Percentiles rank a stretch among this genome's conserved stretches.
phyloP scores from a whole-genome alignment of 768 basidiomycete species.

The Suillus paluster region DNA sequence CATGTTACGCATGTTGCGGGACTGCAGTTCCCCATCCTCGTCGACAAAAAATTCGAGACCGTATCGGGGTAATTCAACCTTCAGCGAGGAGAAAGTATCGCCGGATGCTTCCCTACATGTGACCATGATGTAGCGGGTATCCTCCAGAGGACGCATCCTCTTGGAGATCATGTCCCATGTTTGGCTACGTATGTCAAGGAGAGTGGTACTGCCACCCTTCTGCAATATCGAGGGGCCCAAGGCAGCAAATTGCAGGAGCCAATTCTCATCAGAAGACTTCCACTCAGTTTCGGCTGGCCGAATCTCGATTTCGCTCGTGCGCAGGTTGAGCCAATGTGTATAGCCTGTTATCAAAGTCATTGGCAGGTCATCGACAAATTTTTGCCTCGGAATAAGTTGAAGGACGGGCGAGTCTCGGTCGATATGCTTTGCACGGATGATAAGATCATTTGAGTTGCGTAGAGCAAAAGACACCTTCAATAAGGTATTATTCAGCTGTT shows the following conservation, averaged over 20 bases:
- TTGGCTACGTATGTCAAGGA: constrained; percentile 33
- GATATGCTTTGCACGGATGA: constrained; percentile 20
- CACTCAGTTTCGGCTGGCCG: constrained; percentile 31
- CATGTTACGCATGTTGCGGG: constrained; percentile 45
- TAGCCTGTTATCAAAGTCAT: constrained; percentile 23
- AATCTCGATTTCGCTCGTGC: constrained; percentile 28
- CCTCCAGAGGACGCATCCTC: constrained; percentile 30
- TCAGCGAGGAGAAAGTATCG: constrained; percentile 21
- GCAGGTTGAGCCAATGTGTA: constrained; percentile 37
- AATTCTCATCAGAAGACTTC: constrained; percentile 29
- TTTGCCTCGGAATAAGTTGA: constrained; percentile 29
- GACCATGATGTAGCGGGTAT: constrained; percentile 27
- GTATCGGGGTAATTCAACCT: constrained; percentile 44
- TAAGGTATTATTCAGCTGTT: not conserved
- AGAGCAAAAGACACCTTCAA: constrained; percentile 31
- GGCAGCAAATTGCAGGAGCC: constrained; percentile 23
- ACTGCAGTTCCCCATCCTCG: constrained; percentile 39
- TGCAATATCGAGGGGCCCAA: constrained; percentile 13
- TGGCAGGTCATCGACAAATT: constrained; percentile 30
- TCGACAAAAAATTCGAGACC: constrained; percentile 45
- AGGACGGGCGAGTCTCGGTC: constrained; percentile 4
- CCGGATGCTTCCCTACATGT: not conserved
- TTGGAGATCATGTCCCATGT: constrained; percentile 31
- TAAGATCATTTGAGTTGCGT: constrained; percentile 14
- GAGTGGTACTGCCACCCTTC: constrained; percentile 5